Conservation (phyloP, 495 filamentous ascomycete species). For the Terfezia boudieri region DNA sequence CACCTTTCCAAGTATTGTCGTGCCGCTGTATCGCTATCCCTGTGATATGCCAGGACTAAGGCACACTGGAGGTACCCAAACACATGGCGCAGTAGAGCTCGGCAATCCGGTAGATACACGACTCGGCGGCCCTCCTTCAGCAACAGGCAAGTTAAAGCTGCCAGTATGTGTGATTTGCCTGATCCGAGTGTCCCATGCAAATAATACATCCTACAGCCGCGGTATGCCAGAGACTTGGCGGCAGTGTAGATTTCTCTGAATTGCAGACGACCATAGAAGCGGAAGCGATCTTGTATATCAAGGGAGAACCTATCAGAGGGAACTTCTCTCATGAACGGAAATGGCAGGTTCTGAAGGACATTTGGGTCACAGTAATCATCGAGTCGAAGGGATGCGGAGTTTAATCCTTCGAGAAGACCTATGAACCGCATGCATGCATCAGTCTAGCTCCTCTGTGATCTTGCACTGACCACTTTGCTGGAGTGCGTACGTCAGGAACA, state of each 20-base stretch:
- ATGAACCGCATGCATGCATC: no score
- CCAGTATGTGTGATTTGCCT: background rate
- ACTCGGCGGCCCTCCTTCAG: background rate
- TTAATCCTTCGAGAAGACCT: no score
- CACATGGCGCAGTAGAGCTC: background rate
- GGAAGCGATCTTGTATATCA: background rate
- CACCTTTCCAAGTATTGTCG: background rate
- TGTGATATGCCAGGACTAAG: background rate
- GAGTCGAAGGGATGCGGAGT: no score
- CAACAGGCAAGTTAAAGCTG: background rate
- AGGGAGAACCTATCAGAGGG: no score
- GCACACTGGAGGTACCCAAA: background rate
- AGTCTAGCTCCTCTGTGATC: no score
- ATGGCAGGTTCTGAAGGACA: no score
- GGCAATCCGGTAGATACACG: background rate
- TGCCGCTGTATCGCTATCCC: background rate
- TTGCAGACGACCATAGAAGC: background rate
- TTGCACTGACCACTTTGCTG: no score
- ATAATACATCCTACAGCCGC: background rate
- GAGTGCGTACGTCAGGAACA: no score
- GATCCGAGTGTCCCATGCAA: background rate
- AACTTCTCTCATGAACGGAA: no score
- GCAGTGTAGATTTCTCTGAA: background rate
- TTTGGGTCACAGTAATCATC: no score
- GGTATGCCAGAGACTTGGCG: background rate